phyloP scores from a whole-genome alignment of 192 early-diverging fungal genomes.

The Phycomyces blakesleeanus region DNA sequence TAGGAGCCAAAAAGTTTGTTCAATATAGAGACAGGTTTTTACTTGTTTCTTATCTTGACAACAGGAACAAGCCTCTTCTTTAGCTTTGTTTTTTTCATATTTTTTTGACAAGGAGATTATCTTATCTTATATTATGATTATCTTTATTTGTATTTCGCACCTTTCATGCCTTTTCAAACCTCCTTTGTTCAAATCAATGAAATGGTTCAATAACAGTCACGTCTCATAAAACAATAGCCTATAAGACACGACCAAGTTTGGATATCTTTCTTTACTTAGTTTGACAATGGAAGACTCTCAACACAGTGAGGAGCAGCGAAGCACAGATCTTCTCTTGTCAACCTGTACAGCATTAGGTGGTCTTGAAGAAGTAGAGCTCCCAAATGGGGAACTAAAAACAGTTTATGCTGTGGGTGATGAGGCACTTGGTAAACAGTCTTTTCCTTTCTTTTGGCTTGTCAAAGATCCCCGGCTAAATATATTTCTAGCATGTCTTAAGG shows the following conservation, averaged over 20 bases:
- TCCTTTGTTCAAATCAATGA: not conserved
- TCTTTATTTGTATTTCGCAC: too few relatives aligned
- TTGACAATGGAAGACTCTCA: conserved; percentile 6
- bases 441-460: not conserved
- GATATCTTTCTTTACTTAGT: not conserved
- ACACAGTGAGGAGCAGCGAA: not conserved
- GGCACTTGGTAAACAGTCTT: conserved; percentile 56
- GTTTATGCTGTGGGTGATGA: conserved; percentile 81
- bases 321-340: conserved; percentile 48
- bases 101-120: not conserved
- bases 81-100: not conserved
- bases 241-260: not conserved
- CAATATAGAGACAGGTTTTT: not conserved
- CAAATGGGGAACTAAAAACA: conserved; percentile 36
- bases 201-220: not conserved
- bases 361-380: conserved; percentile 48
- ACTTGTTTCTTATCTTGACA: not conserved
- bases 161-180: not conserved
- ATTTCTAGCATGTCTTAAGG: conserved; percentile 71
- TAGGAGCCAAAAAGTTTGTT: not conserved
- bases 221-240: not conserved
- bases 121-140: too few relatives aligned
- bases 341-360: conserved; percentile 83
- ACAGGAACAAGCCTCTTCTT: not conserved
- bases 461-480: not conserved